Evolutionary conservation across 176 grass and related monocot species (phyloP), one percentile per base, ranked within the genome.

Genomic region (Musa acuminata): DNA sequence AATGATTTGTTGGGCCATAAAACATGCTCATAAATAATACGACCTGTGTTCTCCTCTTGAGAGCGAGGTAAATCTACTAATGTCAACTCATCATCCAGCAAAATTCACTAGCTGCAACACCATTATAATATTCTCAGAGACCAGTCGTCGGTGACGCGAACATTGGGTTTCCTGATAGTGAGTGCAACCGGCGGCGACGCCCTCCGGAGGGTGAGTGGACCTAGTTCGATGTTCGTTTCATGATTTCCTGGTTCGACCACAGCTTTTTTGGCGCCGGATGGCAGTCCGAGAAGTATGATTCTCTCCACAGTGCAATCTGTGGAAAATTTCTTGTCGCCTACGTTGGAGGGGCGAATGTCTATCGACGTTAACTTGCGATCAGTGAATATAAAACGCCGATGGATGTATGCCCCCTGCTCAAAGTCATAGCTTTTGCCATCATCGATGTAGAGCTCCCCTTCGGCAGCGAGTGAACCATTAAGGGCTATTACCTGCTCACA

Each of bases 391-490:
- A 97, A 97, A 51, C 43, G 83, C 3, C 93, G 90, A 83, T 93
- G 85, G 69, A 97, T 90, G 84, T 93, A 92, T 75, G 87, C 90
- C 71, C 93, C 93, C 73, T 90, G 67, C 77, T 88, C 81, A 67
- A 87, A 93, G 67, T 97, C 87, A 79, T 79, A 97, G 78, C 83
- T 97, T 84, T 88, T 90, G 53, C 93, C 93, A 80, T 97, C 93
- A 72, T 97, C 93, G 29, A 93, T 76, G 74, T 97, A 97, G 77
- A 97, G 89, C 71, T 97, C 87, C 2, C 93, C 93, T 90, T 97
- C 90, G 66, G 90, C 93, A 72, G 85, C 82, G 54, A 84, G 73
- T 11, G 87, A 90, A 71, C 87, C 84, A 82, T 97, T 87, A 58
- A 97, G 87, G 58, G 93, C 87, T 83, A 97, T 87, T 67, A 93